phyloP scores from a whole-genome alignment of 2,329 filamentous ascomycete genomes.

The Diplocarpon mali region DNA sequence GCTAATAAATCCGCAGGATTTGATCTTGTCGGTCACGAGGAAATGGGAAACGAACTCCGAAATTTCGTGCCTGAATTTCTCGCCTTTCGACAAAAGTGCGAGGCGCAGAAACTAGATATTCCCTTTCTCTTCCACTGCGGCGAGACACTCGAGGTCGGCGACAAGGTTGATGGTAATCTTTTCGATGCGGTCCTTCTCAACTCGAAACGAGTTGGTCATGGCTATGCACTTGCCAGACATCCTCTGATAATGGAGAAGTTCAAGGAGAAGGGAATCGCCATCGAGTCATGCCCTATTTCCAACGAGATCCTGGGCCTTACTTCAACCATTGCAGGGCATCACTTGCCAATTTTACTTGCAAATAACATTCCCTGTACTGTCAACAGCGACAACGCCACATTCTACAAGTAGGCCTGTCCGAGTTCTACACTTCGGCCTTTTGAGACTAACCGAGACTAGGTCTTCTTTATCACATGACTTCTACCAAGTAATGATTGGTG shows the following conservation, averaged over 20 bases:
- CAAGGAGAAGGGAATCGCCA: conserved; percentile 50
- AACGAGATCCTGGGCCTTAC: conserved; percentile 66
- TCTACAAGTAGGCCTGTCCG: conserved; percentile 47
- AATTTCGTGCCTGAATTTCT: conserved; percentile 45
- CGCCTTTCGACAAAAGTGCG: conserved; percentile 43
- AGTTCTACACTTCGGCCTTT: not conserved
- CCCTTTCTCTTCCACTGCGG: conserved; percentile 70
- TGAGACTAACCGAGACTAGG: conserved; percentile 30
- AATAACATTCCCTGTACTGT: conserved; percentile 63
- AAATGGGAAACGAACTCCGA: conserved; percentile 49
- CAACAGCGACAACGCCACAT: conserved; percentile 63
- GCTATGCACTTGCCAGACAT: conserved; percentile 58
- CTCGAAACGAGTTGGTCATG: conserved; percentile 62
- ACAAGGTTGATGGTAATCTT: conserved; percentile 55
- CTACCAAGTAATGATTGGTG: conserved; percentile 64
- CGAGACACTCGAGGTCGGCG: conserved; percentile 58
- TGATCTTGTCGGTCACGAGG: conserved; percentile 57
- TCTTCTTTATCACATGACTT: conserved; percentile 67
- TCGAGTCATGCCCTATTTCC: conserved; percentile 70
- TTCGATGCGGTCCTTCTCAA: conserved; percentile 55
- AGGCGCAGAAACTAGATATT: conserved; percentile 39
- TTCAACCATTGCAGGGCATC: conserved; percentile 51
- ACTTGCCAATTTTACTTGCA: conserved; percentile 58
- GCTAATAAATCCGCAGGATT: conserved; percentile 38
- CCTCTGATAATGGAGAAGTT: conserved; percentile 55